Base-by-base conservation (phyloP, 208 protist genomes). In the Porcisia deanei region DNA sequence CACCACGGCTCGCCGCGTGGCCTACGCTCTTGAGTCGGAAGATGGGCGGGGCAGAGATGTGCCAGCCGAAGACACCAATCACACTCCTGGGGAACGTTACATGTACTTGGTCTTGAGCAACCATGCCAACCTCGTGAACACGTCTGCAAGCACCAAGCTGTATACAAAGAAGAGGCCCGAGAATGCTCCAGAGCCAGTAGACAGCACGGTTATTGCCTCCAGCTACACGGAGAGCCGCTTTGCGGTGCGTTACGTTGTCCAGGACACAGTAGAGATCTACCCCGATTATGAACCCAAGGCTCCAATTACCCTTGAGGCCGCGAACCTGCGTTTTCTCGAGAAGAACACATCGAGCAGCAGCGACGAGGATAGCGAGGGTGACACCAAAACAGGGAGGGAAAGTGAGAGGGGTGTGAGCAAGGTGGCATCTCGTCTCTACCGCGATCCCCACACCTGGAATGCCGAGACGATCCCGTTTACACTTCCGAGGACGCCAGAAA, bases 211-310 rank as follows among this genome's bases (percentile, higher is more conserved):
- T 45, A 10, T 63, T n/a, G 41, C 71, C 14, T 53, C 65, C 18
- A 68, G 58, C 37, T 81, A 75, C 34, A 85, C 80, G 67, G 72
- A 81, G 71, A 85, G 75, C 47, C 78, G 78, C 60, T 82, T 82
- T 71, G 78, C 78, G 2, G 78, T 78, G 54, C 68, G 72, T 9
- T 82, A 78, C 68, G 58, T 82, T 0, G 61, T 85, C 45, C 73
- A 80, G 47, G 75, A 80, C 22, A 72, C 67, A 14, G 53, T 39
- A 34, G 81, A 85, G 58, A 45, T 85, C 41, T 85, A 85, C 59
- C 76, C 76, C 20, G 47, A 76, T 59, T 76, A 82, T 54, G 73
- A 79, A 43, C 64, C 75, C 2, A 79, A 65, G n/a, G 63, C 76
- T 47, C 49, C 77, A 52, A 55, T 80, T 9, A 37, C 25, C 8